Percentiles rank a stretch among this genome's conserved stretches.
These are phyloP conservation scores for Ambrosiella xylebori DNA, from an alignment of 2,329 filamentous ascomycete genomes.

Conservation along the genomic window DNA sequence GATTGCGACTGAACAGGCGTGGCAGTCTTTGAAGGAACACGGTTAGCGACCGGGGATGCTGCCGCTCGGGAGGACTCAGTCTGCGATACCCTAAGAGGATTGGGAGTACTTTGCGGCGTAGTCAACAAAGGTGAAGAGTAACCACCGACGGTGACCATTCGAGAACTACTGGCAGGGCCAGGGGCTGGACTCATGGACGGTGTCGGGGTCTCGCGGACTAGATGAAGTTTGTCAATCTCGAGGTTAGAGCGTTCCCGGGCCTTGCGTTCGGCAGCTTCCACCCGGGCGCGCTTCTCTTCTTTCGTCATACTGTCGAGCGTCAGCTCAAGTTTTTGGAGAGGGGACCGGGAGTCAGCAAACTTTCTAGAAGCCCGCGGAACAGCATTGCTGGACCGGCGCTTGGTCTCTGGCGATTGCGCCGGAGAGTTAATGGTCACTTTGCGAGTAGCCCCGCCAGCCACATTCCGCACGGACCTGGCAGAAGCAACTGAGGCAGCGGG, in stretches of 20 bases:
- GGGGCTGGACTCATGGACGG: conserved; percentile 5
- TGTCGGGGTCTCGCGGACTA: conserved; percentile 11
- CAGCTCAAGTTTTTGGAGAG: conserved; percentile 81
- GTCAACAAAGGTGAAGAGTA: conserved; percentile 3
- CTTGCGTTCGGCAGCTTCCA: conserved; percentile 64
- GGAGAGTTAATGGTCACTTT: conserved; percentile 7
- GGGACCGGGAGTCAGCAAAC: conserved; percentile 70
- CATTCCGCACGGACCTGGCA: conserved; percentile 4
- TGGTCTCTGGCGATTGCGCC: conserved; percentile 5
- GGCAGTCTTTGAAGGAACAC: neutral
- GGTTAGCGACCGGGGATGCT: neutral
- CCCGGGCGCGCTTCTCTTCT: conserved; percentile 76
- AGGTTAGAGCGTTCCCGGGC: conserved; percentile 43
- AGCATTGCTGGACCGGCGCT: conserved; percentile 7
- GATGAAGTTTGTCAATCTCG: conserved; percentile 16
- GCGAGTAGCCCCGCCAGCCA: conserved; percentile 3
- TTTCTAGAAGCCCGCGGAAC: conserved; percentile 16
- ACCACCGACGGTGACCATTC: conserved; percentile 5
- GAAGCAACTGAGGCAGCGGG: neutral
- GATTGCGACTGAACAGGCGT: conserved; percentile 5
- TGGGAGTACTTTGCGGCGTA: conserved; percentile 7
- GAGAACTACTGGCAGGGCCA: conserved; percentile 1
- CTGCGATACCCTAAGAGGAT: neutral
- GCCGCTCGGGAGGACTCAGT: neutral
- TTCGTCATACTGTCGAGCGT: conserved; percentile 87